These are phyloP conservation scores for Fistulinella cinereoalba DNA, from an alignment of 1,284 basidiomycete species.

Conservation along the genomic window DNA sequence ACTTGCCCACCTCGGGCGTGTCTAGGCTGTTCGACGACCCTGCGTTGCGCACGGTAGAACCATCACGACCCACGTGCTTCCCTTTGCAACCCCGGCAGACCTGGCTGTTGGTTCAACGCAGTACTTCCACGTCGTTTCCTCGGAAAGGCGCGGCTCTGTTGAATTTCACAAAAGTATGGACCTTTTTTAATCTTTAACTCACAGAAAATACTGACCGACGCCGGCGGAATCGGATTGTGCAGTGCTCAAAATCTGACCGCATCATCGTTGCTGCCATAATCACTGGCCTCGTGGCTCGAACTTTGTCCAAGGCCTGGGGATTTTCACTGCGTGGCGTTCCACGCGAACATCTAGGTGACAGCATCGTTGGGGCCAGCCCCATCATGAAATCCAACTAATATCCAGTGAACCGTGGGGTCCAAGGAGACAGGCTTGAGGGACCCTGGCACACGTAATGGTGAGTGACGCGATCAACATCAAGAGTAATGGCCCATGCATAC, in stretches of 20 bases:
- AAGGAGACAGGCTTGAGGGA: neutral
- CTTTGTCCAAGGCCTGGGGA: neutral
- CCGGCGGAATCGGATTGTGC: neutral
- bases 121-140: neutral
- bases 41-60: slow-evolving; percentile 3
- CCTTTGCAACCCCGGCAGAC: too few relatives aligned
- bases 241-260: neutral
- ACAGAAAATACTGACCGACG: neutral
- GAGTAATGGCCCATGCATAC: neutral
- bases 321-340: neutral
- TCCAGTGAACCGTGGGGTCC: neutral
- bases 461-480: neutral
- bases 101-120: neutral
- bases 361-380: neutral
- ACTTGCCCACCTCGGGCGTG: neutral
- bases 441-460: neutral
- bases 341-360: neutral
- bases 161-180: neutral
- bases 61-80: neutral
- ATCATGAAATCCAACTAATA: neutral
- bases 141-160: neutral
- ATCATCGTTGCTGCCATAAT: neutral
- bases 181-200: neutral
- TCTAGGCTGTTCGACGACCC: neutral
- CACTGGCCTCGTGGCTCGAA: neutral